These are phyloP conservation scores for Alopecurus myosuroides DNA, from an alignment of 176 grass and related monocot species.

Conservation along the genomic window DNA sequence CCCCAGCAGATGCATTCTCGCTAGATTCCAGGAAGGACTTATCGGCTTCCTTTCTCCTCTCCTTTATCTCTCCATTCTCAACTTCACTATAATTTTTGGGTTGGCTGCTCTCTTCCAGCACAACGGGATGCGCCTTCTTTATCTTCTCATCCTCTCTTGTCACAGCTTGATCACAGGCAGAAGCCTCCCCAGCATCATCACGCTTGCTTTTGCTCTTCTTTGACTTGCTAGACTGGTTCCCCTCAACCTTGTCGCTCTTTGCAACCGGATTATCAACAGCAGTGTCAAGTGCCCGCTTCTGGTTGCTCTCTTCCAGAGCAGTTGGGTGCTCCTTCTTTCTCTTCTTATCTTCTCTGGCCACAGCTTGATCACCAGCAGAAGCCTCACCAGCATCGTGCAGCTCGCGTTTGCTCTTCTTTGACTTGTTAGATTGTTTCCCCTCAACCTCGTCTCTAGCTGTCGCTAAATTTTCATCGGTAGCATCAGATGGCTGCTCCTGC, in stretches of 20 bases:
- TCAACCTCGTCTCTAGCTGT: neutral
- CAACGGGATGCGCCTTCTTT: slow-evolving; percentile 15
- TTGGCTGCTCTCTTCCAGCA: slow-evolving; percentile 1
- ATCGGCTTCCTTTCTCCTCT: slow-evolving; percentile 23
- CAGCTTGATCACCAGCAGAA: neutral
- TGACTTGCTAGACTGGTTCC: neutral
- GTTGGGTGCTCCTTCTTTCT: neutral
- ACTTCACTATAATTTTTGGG: neutral
- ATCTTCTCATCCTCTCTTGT: neutral
- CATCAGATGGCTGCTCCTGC: neutral
- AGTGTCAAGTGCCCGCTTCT: neutral
- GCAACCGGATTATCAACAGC: slow-evolving; percentile 6
- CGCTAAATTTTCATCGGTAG: neutral
- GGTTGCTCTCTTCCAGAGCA: neutral
- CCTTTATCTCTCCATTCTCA: slow-evolving; percentile 19
- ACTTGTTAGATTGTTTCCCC: neutral
- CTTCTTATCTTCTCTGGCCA: neutral
- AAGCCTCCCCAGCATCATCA: neutral
- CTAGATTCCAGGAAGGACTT: neutral
- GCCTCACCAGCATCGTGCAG: neutral
- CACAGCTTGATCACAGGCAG: neutral
- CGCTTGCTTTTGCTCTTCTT: slow-evolving; percentile 27
- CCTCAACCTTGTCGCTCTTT: neutral
- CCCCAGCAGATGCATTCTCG: neutral
- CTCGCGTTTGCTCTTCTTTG: neutral